Base-by-base conservation (phyloP, 441 rosid genomes). In the Bruguiera hainesii region DNA sequence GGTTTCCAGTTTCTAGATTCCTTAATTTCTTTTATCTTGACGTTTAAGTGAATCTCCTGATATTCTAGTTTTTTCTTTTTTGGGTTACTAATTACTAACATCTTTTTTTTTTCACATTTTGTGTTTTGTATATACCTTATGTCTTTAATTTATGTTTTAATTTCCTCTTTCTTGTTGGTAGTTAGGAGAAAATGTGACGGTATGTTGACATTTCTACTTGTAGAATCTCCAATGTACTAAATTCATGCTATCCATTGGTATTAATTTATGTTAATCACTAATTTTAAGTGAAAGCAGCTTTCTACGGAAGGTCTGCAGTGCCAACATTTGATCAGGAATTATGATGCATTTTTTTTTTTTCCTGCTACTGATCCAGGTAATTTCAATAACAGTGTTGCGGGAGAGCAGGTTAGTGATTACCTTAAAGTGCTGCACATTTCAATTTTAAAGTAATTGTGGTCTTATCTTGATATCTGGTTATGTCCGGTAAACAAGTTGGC, bases 351-450 rank as follows among this genome's bases (percentile, higher is more conserved):
- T 7, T 33, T 33, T 33, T 3, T 3, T 13, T 16, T 76, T 83
- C 85, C 87, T 91, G 98, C 81, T 66, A 76, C 93, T 80, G 98
- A 93, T 87, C 87, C 93, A 11, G 90, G 88, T 50, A 88, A 96
- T 84, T 93, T 93, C 83, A 93, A 93, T 78, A 91, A 93, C 60
- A 93, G 93, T 79, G 95, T 93, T 72, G 89, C 93, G 39, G 98
- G 85, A 64, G 90, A 93, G 75, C 96, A 93, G 98, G 97, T 93
- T 74, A 21, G 81, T 76, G 37, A 26, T 58, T 61, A 49, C 37
- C 56, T 56, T 26, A 29, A 65, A 26, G 49, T 31, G 9, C 6
- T 52, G 9, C 3, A 50, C 63, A 53, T 8, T 60, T 39, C 37
- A 65, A 33, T 29, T 28, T 55, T 26, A 28, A 1, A 2, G 16